Base-by-base conservation (phyloP, 441 rosid genomes). In the Adansonia rubrostipa region DNA sequence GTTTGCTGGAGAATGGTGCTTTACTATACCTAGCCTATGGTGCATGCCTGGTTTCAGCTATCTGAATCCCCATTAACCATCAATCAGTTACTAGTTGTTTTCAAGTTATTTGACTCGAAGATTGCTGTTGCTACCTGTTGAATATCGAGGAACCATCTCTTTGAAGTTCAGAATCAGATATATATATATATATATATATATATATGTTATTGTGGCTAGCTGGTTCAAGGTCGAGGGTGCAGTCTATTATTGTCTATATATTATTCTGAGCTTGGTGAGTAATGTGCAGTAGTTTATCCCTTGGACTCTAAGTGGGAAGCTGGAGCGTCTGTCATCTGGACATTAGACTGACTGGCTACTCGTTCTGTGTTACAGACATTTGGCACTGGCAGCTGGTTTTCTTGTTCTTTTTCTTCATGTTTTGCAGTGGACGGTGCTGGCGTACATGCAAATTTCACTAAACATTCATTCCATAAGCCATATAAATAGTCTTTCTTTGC, bases 111-210 rank as follows among this genome's bases (percentile, higher is more conserved):
- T 66, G 80, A 62, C 45, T 56, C 78, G 50, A 67, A n/a, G 7
- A 17, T 19, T 1, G 28, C 17, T 8, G 20, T 54, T 57, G 54
- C 65, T 33, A 33, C 47, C 63, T 50, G 73, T 75, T 63, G 40
- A 75, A 62, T 5, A 8, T 22, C 50, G 80, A 77, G 42, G 5
- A 24, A 62, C 20, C 47, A 15, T 64, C 47, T 14, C 2, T 64
- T 36, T 28, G 73, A 48, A 79, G 53, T 48, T 61, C 58, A 14
- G 78, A 73, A 79, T 71, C 51, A 66, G 78, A 71, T 79, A 71
- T 40, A 40, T 40, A 40, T 28, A 28, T 28, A 28, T 28, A 28
- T 28, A 28, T 28, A 28, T 36, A 36, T 36, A 2, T 36, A 36
- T 40, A 40, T 40, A 58, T 28, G 11, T 40, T 8, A 19, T 62